A percentile compares a stretch with the other conserved stretches of the same genome.
Conservation (phyloP, 2,329 filamentous ascomycete genomes). For the Fusarium setosum region DNA sequence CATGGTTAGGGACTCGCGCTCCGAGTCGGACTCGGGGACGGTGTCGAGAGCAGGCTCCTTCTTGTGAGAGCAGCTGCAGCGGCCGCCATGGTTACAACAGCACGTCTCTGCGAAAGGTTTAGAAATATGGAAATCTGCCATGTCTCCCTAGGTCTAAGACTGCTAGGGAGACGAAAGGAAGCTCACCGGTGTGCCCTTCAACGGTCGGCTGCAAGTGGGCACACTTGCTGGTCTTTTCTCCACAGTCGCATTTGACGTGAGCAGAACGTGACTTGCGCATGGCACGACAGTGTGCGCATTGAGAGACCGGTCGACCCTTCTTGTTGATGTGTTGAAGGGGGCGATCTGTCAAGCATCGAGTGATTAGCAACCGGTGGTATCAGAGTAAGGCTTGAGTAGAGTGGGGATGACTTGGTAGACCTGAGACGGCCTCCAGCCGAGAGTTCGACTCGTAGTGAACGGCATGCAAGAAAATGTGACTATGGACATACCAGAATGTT, state of each 20-base stretch:
- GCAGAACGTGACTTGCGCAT: slow-evolving; percentile 96
- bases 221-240: slow-evolving; percentile 85
- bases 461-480: slow-evolving; percentile 7
- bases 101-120: slow-evolving; percentile 65
- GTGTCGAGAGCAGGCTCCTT: slow-evolving; percentile 70
- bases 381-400: not conserved
- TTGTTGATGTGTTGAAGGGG: slow-evolving; percentile 95
- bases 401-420: no score
- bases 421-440: no score
- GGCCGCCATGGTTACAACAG: slow-evolving; percentile 76
- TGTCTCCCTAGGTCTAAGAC: slow-evolving; percentile 7
- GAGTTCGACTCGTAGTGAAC: not conserved
- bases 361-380: slow-evolving; percentile 37
- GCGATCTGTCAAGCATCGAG: slow-evolving; percentile 71
- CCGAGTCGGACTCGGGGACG: slow-evolving; percentile 72
- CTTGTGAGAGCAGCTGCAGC: slow-evolving; percentile 73
- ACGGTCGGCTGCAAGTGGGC: slow-evolving; percentile 67
- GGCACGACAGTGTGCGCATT: slow-evolving; percentile 96
- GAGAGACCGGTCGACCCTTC: slow-evolving; percentile 96
- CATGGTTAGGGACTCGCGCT: slow-evolving; percentile 54
- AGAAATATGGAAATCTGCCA: slow-evolving; percentile 25
- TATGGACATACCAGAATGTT: slow-evolving; percentile 88
- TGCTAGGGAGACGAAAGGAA: slow-evolving; percentile 20
- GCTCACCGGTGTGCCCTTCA: slow-evolving; percentile 70
- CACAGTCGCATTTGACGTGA: slow-evolving; percentile 97